phyloP scores from a whole-genome alignment of 1,139 yeast genomes.

The Chernovozyma aurita region DNA sequence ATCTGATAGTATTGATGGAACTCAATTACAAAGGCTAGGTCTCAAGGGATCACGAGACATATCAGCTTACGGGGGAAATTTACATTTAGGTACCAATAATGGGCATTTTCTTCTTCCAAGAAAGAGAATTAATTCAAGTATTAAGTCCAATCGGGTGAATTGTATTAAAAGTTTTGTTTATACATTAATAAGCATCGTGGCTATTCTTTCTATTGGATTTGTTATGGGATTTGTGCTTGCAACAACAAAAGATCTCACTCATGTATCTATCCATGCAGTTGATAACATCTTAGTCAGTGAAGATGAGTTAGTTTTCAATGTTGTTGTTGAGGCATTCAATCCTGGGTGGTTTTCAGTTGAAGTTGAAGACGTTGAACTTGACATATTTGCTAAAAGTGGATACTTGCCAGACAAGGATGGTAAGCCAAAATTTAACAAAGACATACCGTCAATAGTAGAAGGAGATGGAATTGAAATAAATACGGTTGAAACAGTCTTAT shows the following conservation, averaged over 20 bases:
- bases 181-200: constrained; percentile 48
- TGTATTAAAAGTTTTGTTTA: constrained; percentile 52
- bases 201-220: constrained; percentile 67
- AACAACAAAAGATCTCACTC: constrained; percentile 76
- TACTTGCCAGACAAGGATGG: constrained; percentile 25
- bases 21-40: constrained; percentile 7
- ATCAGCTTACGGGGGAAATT: constrained; percentile 13
- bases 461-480: constrained; percentile 1
- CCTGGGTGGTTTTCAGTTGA: constrained; percentile 79
- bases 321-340: constrained; percentile 74
- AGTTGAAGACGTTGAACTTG: constrained; percentile 67
- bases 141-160: constrained; percentile 21
- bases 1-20: constrained; percentile 13
- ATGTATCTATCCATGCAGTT: constrained; percentile 55
- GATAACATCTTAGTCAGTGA: constrained; percentile 74
- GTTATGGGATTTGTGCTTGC: constrained; percentile 81
- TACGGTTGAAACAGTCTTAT: constrained; percentile 61
- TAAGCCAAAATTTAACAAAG: constrained; percentile 4
- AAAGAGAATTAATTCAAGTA: constrained; percentile 18
- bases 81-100: constrained; percentile 16
- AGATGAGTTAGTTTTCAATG: constrained; percentile 79
- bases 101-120: constrained; percentile 30
- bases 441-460: not conserved
- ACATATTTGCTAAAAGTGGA: constrained; percentile 80
- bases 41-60: constrained; percentile 8